Evolutionary conservation across 352 stramenopile genomes (phyloP).

Genomic region (Halophytophthora polymorphica): DNA sequence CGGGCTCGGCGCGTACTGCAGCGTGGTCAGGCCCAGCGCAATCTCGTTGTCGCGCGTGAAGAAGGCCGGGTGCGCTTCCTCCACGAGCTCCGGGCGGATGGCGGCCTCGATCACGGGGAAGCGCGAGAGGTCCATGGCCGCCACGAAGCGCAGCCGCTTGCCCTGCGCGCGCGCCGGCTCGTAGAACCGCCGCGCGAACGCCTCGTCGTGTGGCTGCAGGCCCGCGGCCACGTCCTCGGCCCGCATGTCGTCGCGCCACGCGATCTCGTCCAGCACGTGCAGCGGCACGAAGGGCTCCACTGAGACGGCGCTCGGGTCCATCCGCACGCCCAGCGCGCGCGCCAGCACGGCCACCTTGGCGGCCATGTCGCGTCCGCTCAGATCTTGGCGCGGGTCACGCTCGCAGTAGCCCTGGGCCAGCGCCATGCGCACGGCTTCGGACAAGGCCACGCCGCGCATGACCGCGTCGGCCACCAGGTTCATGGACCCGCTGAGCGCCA

Average conservation of each 20-base stretch:
- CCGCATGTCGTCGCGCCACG: conserved; percentile 42
- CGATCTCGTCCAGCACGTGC: conserved; percentile 38
- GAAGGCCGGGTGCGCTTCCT: conserved; percentile 59
- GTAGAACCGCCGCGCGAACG: conserved; percentile 59
- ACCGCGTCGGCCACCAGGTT: conserved; percentile 72
- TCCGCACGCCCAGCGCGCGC: conserved; percentile 53
- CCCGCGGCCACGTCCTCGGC: conserved; percentile 45
- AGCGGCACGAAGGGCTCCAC: conserved; percentile 53
- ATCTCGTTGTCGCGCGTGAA: conserved; percentile 73
- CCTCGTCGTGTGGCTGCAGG: conserved; percentile 52
- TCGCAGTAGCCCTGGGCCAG: conserved; percentile 65
- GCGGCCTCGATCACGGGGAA: conserved; percentile 49
- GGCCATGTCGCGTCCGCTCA: conserved; percentile 60
- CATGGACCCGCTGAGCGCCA: conserved; percentile 68
- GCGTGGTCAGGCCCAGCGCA: conserved; percentile 63
- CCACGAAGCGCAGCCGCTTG: conserved; percentile 67
- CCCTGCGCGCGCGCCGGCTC: conserved; percentile 31
- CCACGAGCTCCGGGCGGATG: conserved; percentile 51
- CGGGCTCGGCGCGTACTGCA: conserved; percentile 64
- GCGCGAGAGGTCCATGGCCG: conserved; percentile 52
- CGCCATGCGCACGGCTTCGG: conserved; percentile 44
- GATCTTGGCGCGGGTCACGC: conserved; percentile 62
- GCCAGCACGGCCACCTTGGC: conserved; percentile 71
- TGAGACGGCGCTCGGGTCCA: conserved; percentile 43
- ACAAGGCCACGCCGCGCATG: conserved; percentile 67